Evolutionary conservation across 352 stramenopile genomes (phyloP).

Genomic region (Hyaloperonospora arabidopsidis): DNA sequence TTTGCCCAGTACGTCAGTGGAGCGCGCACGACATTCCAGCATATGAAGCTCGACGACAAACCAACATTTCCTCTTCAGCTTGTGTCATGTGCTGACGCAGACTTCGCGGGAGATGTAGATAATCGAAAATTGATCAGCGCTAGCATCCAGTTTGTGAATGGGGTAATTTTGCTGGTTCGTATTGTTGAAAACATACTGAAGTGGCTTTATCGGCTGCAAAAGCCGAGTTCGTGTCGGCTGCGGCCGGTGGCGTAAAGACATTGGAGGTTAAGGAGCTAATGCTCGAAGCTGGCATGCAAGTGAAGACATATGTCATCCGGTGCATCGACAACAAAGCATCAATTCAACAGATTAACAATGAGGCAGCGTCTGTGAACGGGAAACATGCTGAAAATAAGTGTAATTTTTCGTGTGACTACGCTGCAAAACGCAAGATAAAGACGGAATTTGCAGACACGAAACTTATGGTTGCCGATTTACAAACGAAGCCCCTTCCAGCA

Average conservation of each 20-base stretch:
- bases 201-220: neutral
- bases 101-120: neutral
- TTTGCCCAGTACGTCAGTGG: too few relatives aligned
- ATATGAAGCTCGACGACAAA: too few relatives aligned
- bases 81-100: neutral
- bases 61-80: too few relatives aligned
- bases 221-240: neutral
- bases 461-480: neutral
- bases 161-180: neutral
- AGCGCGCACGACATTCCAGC: too few relatives aligned
- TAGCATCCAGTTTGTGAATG: neutral
- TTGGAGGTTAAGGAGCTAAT: neutral
- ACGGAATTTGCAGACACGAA: constrained; percentile 1
- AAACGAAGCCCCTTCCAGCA: neutral
- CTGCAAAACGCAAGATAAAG: neutral
- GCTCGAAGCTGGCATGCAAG: neutral
- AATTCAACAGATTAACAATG: too few relatives aligned
- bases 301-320: neutral
- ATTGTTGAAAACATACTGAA: neutral
- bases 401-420: neutral
- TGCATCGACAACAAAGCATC: neutral
- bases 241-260: neutral
- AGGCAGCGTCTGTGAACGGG: neutral
- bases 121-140: neutral
- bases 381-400: neutral